These are phyloP conservation scores for Jamesozyma hellenica DNA, from an alignment of 805 yeast species.

Conservation along the genomic window DNA sequence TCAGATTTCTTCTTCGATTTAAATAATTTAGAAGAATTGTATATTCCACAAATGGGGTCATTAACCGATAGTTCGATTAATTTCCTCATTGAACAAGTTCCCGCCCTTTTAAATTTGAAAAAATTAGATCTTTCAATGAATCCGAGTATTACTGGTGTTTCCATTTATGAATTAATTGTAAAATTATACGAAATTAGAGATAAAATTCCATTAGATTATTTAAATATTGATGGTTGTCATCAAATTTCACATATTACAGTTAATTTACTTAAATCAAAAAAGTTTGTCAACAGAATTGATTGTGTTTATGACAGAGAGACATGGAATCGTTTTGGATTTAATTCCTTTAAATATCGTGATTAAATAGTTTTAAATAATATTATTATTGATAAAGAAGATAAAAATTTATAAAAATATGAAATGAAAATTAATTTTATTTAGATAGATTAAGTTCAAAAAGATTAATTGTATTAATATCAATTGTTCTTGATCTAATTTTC, in stretches of 20 bases:
- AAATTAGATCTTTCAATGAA: constrained; percentile 25
- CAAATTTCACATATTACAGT: constrained; percentile 24
- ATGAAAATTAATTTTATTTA: neutral
- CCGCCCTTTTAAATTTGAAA: constrained; percentile 10
- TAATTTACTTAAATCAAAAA: constrained; percentile 13
- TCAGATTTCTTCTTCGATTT: constrained; percentile 8
- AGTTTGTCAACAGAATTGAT: constrained; percentile 16
- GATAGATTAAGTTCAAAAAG: neutral
- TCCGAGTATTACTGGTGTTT: constrained; percentile 24
- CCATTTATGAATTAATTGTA: constrained; percentile 21
- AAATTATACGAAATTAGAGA: constrained; percentile 10
- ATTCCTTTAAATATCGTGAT: constrained; percentile 18
- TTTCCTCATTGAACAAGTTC: constrained; percentile 9
- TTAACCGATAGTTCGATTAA: constrained; percentile 15
- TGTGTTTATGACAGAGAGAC: constrained; percentile 22
- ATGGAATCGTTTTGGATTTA: constrained; percentile 26
- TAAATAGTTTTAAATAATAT: neutral
- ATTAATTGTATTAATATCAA: neutral
- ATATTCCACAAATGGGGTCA: constrained; percentile 20
- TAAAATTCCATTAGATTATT: constrained; percentile 11
- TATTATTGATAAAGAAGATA: neutral
- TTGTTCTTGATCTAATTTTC: neutral
- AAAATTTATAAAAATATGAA: neutral
- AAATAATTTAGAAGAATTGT: constrained; percentile 15
- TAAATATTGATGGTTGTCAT: constrained; percentile 22